Percentiles rank a stretch among this genome's conserved stretches.
Evolutionary conservation across 1,284 basidiomycete species (phyloP).

Genomic region (Pseudozyma pruni): DNA sequence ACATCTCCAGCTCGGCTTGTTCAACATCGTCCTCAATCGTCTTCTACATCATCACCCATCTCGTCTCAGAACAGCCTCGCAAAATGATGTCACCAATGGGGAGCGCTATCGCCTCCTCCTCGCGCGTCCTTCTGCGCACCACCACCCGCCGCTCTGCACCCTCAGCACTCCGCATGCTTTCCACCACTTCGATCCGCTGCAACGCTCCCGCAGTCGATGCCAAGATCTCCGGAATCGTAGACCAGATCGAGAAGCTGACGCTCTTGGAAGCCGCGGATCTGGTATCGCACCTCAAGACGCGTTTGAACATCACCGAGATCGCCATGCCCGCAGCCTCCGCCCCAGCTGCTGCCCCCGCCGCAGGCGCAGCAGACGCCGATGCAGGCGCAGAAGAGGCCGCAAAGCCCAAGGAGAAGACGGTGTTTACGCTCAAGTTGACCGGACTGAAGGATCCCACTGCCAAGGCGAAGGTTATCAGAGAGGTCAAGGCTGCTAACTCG

Average conservation of each 20-base stretch:
- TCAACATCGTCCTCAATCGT: not conserved
- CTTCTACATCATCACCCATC: not conserved
- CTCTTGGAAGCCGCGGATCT: slow-evolving; percentile 97
- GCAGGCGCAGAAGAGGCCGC: slow-evolving; percentile 76
- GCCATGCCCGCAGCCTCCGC: slow-evolving; percentile 85
- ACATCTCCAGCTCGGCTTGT: no score
- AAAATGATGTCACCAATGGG: slow-evolving; percentile 19
- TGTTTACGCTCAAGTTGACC: slow-evolving; percentile 84
- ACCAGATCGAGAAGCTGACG: slow-evolving; percentile 89
- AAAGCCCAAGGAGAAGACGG: slow-evolving; percentile 98
- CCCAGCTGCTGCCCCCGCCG: slow-evolving; percentile 19
- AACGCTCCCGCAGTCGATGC: slow-evolving; percentile 68
- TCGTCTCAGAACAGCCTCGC: not conserved
- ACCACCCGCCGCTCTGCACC: slow-evolving; percentile 5
- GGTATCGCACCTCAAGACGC: slow-evolving; percentile 88
- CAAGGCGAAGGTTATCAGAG: slow-evolving; percentile 95
- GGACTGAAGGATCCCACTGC: slow-evolving; percentile 64
- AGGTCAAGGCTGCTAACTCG: slow-evolving; percentile 81
- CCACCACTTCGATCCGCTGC: slow-evolving; percentile 7
- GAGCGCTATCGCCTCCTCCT: slow-evolving; percentile 35
- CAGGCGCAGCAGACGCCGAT: slow-evolving; percentile 56
- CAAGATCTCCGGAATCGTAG: slow-evolving; percentile 84
- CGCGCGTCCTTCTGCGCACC: slow-evolving; percentile 9
- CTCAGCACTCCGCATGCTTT: slow-evolving; percentile 13
- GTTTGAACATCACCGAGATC: slow-evolving; percentile 97